A percentile compares a stretch with the other conserved stretches of the same genome.
These are phyloP conservation scores for Austroboletus eburneus DNA, from an alignment of 768 basidiomycete species.

Conservation along the genomic window DNA sequence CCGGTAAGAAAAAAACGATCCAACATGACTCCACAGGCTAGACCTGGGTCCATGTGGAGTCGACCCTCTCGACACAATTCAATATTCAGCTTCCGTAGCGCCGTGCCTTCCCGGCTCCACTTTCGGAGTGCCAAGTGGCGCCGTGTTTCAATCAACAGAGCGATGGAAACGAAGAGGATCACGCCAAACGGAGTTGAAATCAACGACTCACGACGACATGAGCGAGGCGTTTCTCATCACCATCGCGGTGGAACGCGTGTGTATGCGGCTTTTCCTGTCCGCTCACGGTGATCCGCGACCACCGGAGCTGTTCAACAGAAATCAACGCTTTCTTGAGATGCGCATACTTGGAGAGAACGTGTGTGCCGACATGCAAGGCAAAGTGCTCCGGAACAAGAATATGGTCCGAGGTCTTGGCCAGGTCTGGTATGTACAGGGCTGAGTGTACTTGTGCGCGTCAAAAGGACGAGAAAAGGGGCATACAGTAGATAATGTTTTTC, in stretches of 20 bases:
- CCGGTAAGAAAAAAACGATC: constrained; percentile 10
- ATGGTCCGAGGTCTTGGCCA: constrained; percentile 88
- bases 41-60: constrained; percentile 20
- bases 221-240: constrained; percentile 79
- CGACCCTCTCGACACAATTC: neutral
- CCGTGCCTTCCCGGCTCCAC: constrained; percentile 19
- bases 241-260: constrained; percentile 85
- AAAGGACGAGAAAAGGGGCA: constrained; percentile 2
- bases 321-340: constrained; percentile 71
- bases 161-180: neutral
- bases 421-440: constrained; percentile 37
- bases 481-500: constrained; percentile 67
- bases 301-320: constrained; percentile 75
- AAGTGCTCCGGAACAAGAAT: constrained; percentile 82
- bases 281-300: constrained; percentile 68
- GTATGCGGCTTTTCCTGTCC: constrained; percentile 50
- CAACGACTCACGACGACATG: constrained; percentile 46
- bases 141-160: constrained; percentile 7
- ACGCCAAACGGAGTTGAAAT: no score
- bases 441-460: neutral
- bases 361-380: constrained; percentile 80
- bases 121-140: neutral
- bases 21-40: constrained; percentile 21
- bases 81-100: neutral
- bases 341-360: constrained; percentile 75